Conservation (phyloP, 2,329 filamentous ascomycete genomes). For the Hypomyces rosellus region DNA sequence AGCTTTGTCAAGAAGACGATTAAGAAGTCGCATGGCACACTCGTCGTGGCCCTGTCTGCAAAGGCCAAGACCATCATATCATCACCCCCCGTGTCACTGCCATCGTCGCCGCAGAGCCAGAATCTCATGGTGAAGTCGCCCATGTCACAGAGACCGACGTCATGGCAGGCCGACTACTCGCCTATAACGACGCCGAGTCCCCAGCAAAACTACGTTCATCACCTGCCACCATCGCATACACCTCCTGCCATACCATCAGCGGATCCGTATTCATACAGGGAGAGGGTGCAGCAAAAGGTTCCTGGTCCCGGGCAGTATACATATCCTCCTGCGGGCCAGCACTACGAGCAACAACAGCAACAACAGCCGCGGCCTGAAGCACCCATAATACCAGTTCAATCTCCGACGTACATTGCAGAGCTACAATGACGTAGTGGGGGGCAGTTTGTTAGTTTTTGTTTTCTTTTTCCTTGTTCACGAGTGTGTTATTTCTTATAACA, state of each 20-base stretch:
- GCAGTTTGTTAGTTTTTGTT: background rate
- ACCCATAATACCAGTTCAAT: no score
- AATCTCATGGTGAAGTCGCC: slow-evolving; percentile 3
- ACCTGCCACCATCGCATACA: background rate
- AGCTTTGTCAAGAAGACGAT: slow-evolving; percentile 77
- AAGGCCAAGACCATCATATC: slow-evolving; percentile 22
- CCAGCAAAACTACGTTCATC: background rate
- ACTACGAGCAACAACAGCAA: no score
- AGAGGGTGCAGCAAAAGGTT: no score
- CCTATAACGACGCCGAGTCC: background rate
- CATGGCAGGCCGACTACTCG: slow-evolving; percentile 1
- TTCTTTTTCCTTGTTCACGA: background rate
- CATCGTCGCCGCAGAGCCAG: background rate
- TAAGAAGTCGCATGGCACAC: slow-evolving; percentile 63
- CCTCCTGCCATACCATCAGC: no score
- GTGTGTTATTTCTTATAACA: no score
- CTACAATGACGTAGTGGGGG: background rate
- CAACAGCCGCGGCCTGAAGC: no score
- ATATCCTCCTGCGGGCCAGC: background rate
- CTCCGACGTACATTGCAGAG: background rate
- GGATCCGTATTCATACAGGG: no score
- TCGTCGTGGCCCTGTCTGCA: slow-evolving; percentile 57
- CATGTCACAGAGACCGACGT: slow-evolving; percentile 3
- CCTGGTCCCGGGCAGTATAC: background rate
- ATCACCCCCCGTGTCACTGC: background rate